phyloP scores from a whole-genome alignment of 1,284 basidiomycete species.

The Fistulinella cinereoalba region DNA sequence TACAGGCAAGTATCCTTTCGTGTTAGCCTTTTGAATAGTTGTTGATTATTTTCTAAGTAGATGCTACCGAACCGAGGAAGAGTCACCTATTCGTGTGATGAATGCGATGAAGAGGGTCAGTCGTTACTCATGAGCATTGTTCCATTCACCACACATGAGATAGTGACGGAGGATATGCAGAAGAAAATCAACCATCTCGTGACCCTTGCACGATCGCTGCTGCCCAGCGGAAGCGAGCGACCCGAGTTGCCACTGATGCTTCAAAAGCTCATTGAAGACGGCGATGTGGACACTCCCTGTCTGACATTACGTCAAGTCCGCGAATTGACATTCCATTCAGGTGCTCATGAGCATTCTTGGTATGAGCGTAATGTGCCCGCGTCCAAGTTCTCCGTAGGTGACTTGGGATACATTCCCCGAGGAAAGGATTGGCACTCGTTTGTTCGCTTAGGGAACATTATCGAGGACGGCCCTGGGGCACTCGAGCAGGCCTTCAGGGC shows the following conservation, averaged over 20 bases:
- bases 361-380: constrained; percentile 38
- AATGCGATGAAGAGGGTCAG: constrained; percentile 22
- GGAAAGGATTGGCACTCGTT: constrained; percentile 39
- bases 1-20: constrained; percentile 35
- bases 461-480: constrained; percentile 26
- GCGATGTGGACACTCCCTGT: constrained; percentile 28
- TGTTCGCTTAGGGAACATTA: constrained; percentile 41
- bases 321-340: constrained; percentile 36
- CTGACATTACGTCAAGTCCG: constrained; percentile 41
- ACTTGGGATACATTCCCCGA: constrained; percentile 44
- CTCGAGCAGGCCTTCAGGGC: constrained; percentile 21
- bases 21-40: too few species aligned
- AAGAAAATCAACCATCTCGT: constrained; percentile 39
- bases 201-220: constrained; percentile 37
- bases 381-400: constrained; percentile 42
- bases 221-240: constrained; percentile 35
- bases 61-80: constrained; percentile 38
- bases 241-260: constrained; percentile 31
- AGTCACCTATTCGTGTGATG: constrained; percentile 16
- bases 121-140: too few species aligned
- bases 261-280: constrained; percentile 35
- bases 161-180: constrained; percentile 31
- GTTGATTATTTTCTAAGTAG: too few species aligned
- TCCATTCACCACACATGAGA: background rate
- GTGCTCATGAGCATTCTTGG: constrained; percentile 43